These are phyloP conservation scores for Pseudogymnoascus sp. DNA, from an alignment of 2,329 filamentous ascomycete genomes.

Conservation along the genomic window DNA sequence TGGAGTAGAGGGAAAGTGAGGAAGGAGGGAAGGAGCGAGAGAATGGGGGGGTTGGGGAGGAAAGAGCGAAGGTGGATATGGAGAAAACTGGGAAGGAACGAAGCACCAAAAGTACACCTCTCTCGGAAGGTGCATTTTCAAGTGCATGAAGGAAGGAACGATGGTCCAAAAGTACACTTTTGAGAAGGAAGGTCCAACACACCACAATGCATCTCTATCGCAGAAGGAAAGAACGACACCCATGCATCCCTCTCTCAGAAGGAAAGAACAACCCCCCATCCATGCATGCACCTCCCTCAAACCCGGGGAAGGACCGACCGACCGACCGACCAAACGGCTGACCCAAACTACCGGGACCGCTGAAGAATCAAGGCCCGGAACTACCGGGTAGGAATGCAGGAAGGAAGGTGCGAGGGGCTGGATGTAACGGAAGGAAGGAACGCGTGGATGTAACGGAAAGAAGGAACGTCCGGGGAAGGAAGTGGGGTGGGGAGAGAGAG, in stretches of 20 bases:
- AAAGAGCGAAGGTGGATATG: background rate
- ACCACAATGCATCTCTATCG: background rate
- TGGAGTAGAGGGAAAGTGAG: background rate
- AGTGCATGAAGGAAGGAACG: background rate
- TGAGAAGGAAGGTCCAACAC: background rate
- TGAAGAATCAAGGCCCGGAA: too few species aligned
- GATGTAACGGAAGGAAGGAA: constrained; percentile 32
- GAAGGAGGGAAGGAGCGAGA: background rate
- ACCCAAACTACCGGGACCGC: background rate
- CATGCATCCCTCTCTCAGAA: background rate
- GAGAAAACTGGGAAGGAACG: background rate
- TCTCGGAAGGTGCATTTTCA: background rate
- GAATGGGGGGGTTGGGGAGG: background rate
- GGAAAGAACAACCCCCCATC: background rate
- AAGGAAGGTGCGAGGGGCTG: constrained; percentile 36
- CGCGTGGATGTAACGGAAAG: constrained; percentile 22
- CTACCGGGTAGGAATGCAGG: background rate
- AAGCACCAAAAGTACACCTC: background rate
- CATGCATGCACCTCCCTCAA: background rate
- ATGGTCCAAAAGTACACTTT: background rate
- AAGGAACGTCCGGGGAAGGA: constrained; percentile 31
- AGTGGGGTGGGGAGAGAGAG: constrained; percentile 39
- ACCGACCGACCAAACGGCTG: too few species aligned
- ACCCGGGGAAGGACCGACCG: too few species aligned
- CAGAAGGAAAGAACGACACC: too few species aligned